phyloP scores from a whole-genome alignment of 805 yeast genomes.

The Cyberlindnera xylosilytica region DNA sequence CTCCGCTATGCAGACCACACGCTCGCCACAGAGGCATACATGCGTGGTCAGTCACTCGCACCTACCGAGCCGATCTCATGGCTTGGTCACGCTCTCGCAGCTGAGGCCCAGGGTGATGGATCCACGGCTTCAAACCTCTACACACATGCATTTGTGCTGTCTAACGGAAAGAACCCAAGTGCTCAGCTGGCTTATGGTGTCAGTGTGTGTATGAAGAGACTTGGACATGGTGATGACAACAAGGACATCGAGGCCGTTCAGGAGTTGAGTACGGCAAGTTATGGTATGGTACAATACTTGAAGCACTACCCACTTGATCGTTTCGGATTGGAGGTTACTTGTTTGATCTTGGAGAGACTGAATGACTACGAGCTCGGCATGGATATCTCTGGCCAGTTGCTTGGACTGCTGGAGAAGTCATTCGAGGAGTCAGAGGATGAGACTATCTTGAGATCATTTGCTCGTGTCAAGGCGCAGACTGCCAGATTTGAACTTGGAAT shows the following conservation, averaged over 20 bases:
- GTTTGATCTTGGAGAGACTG: conserved; percentile 64
- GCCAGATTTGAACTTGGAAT: conserved; percentile 70
- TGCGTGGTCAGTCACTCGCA: conserved; percentile 73
- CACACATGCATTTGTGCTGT: conserved; percentile 74
- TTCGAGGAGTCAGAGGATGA: conserved; percentile 57
- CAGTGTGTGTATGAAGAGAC: conserved; percentile 46
- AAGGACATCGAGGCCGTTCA: conserved; percentile 58
- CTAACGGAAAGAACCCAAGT: conserved; percentile 68
- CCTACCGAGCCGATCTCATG: conserved; percentile 77
- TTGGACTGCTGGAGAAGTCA: conserved; percentile 46
- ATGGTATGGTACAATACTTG: conserved; percentile 63
- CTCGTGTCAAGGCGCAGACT: conserved; percentile 60
- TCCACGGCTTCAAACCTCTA: conserved; percentile 54
- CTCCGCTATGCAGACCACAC: conserved; percentile 63
- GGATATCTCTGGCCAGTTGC: conserved; percentile 42
- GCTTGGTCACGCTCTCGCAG: conserved; percentile 78
- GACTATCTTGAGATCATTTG: conserved; percentile 45
- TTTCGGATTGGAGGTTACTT: conserved; percentile 53
- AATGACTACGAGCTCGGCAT: conserved; percentile 57
- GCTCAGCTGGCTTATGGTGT: conserved; percentile 73
- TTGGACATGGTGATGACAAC: conserved; percentile 43
- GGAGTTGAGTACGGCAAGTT: conserved; percentile 61
- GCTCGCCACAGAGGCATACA: conserved; percentile 70
- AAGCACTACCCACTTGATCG: conserved; percentile 58
- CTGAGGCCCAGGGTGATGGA: conserved; percentile 46